Evolutionary conservation across 2,329 filamentous ascomycete species (phyloP).

Genomic region (Exophiala phaeomuriformis): DNA sequence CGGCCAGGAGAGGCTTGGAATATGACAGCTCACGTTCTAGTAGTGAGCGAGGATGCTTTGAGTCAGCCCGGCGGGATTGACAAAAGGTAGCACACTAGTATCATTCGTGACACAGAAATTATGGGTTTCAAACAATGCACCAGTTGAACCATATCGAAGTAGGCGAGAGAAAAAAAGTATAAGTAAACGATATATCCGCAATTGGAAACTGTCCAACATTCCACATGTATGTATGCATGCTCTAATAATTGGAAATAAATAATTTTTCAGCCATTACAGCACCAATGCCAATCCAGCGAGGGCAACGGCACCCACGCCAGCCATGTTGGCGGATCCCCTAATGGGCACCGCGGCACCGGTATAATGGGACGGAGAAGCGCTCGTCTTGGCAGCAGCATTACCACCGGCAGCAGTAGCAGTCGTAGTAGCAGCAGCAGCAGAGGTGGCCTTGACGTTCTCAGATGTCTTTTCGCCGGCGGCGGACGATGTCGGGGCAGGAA

Average conservation of each 20-base stretch:
- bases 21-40: no score
- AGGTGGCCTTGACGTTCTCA: background rate
- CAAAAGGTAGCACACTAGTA: no score
- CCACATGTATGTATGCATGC: no score
- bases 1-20: no score
- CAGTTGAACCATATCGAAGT: no score
- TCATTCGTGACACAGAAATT: no score
- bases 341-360: slow-evolving; percentile 15
- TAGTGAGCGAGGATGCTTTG: no score
- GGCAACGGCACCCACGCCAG: slow-evolving; percentile 18
- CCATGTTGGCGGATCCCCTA: slow-evolving; percentile 8
- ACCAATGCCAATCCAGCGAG: slow-evolving; percentile 21
- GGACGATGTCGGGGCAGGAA: slow-evolving; percentile 6
- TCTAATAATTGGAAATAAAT: background rate
- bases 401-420: background rate
- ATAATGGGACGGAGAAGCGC: slow-evolving; percentile 4
- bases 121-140: no score
- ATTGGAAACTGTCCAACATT: no score
- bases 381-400: background rate
- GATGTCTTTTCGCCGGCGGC: background rate
- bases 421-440: background rate
- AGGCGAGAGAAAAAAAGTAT: no score
- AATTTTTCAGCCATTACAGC: slow-evolving; percentile 7
- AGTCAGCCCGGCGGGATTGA: no score
- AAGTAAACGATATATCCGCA: no score